Conservation (phyloP, 495 filamentous ascomycete genomes). For the Penicillium samsonianum region DNA sequence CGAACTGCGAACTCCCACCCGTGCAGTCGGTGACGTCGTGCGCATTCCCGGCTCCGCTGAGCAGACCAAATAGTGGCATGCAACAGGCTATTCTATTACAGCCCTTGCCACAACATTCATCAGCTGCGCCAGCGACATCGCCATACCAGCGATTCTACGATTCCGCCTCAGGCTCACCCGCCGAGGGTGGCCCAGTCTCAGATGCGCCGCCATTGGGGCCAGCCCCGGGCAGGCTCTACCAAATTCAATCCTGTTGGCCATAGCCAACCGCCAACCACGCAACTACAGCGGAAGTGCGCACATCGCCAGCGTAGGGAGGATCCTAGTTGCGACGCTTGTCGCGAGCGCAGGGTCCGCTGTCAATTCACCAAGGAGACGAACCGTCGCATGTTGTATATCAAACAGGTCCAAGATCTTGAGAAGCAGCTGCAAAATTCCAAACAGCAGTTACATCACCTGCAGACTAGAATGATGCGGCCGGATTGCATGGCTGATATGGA, state of each 20-base stretch:
- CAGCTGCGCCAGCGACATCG: constrained; percentile 33
- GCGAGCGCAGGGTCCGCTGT: constrained; percentile 93
- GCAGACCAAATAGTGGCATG: constrained; percentile 45
- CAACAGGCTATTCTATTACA: constrained; percentile 48
- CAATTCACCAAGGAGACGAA: constrained; percentile 99
- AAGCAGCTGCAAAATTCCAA: constrained; percentile 78
- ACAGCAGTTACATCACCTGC: constrained; percentile 70
- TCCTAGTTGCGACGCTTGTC: constrained; percentile 95
- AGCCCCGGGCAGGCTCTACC: constrained; percentile 39
- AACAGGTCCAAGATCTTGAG: constrained; percentile 97
- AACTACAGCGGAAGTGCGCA: constrained; percentile 76
- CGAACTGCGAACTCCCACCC: no score
- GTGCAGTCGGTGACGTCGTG: no score
- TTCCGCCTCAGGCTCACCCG: constrained; percentile 45
- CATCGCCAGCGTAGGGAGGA: constrained; percentile 95
- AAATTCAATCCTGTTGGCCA: constrained; percentile 44
- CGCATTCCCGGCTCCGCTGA: constrained; percentile 49
- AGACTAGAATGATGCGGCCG: constrained; percentile 49
- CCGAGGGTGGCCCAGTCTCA: constrained; percentile 34
- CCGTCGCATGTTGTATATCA: constrained; percentile 97
- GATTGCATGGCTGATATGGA: constrained; percentile 62
- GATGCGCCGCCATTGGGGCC: constrained; percentile 40
- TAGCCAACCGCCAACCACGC: constrained; percentile 51
- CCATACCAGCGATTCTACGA: constrained; percentile 46
- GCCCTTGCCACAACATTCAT: constrained; percentile 25